Conservation (phyloP, 768 basidiomycete species). For the Mycena kentingensis region DNA sequence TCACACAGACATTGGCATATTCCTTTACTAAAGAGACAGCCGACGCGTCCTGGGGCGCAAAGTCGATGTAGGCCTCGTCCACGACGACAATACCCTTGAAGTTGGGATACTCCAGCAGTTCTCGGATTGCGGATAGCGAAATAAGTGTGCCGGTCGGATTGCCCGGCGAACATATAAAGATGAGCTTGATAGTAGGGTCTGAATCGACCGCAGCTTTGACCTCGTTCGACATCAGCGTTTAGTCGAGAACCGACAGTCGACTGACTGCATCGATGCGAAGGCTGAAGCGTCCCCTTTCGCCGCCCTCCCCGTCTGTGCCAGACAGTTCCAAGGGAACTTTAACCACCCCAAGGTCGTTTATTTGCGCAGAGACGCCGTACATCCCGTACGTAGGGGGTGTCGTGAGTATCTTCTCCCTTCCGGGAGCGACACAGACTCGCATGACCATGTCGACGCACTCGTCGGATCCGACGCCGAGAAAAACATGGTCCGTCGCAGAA, state of each 20-base stretch:
- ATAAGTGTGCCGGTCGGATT: constrained; percentile 94
- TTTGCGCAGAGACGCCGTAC: constrained; percentile 93
- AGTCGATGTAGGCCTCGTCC: constrained; percentile 98
- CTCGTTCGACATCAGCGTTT: constrained; percentile 47
- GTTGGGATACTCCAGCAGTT: constrained; percentile 71
- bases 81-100: constrained; percentile 93
- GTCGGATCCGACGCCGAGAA: constrained; percentile 95
- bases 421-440: constrained; percentile 83
- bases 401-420: constrained; percentile 77
- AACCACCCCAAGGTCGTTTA: constrained; percentile 87
- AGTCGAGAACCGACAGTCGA: constrained; percentile 8
- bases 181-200: constrained; percentile 82
- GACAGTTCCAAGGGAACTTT: constrained; percentile 70
- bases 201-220: constrained; percentile 67
- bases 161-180: constrained; percentile 95
- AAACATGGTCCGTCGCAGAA: constrained; percentile 60
- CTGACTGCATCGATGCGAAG: constrained; percentile 72
- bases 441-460: constrained; percentile 95
- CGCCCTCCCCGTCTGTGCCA: constrained; percentile 68
- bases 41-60: constrained; percentile 61
- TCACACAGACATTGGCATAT: constrained; percentile 89
- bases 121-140: constrained; percentile 65
- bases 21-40: constrained; percentile 73
- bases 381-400: constrained; percentile 98
- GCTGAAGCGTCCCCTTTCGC: constrained; percentile 71